Evolutionary conservation across 202 grass and related monocot genomes (phyloP).

Genomic region (Musa balbisiana): DNA sequence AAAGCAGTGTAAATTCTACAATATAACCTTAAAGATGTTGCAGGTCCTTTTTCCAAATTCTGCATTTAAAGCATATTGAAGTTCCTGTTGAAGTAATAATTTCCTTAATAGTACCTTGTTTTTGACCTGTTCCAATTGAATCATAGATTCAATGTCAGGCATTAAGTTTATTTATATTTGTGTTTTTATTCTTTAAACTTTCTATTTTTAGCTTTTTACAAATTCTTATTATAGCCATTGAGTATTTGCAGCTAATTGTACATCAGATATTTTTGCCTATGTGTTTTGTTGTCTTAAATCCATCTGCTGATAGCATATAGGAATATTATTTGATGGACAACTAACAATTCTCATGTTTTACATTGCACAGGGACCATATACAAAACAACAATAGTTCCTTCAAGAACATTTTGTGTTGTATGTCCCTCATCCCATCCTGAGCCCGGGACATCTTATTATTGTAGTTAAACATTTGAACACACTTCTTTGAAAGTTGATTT

Average conservation of each 20-base stretch:
- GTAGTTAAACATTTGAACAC: slow-evolving; percentile 15
- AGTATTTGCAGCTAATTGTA: not conserved
- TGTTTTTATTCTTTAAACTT: not conserved
- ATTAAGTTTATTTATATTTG: not conserved
- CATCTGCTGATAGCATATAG: not conserved
- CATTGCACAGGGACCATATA: slow-evolving; percentile 76
- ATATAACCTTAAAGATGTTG: not conserved
- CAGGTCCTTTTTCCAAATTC: not conserved
- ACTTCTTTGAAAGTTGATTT: slow-evolving; percentile 9
- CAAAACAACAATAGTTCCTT: slow-evolving; percentile 85
- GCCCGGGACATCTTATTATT: not conserved
- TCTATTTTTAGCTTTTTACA: no score
- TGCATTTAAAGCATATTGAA: not conserved
- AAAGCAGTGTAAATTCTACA: not conserved
- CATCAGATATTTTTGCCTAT: not conserved
- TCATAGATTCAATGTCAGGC: not conserved
- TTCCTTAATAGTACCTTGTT: not conserved
- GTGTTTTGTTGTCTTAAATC: no score
- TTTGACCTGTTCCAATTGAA: not conserved
- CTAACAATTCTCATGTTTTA: slow-evolving; percentile 10
- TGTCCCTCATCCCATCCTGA: slow-evolving; percentile 26
- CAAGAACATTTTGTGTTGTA: slow-evolving; percentile 96
- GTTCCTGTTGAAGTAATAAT: not conserved
- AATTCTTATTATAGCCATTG: not conserved
- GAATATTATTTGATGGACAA: slow-evolving; percentile 2